phyloP scores from a whole-genome alignment of 768 basidiomycete species.

The Cystobasidium tubakii region DNA sequence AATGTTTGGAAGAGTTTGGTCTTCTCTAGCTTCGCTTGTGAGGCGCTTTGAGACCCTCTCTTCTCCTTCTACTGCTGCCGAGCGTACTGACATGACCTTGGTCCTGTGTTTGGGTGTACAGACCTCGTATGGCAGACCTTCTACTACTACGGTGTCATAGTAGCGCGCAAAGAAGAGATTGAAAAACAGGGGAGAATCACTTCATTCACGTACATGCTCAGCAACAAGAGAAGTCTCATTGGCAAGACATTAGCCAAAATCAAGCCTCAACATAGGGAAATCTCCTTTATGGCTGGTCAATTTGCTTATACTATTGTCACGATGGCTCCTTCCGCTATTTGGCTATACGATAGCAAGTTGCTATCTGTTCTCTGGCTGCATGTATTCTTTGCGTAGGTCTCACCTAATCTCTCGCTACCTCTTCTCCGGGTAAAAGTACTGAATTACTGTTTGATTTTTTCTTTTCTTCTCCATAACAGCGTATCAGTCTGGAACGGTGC shows the following conservation, averaged over 20 bases:
- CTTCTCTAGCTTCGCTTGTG: conserved; percentile 76
- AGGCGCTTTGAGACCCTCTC: conserved; percentile 32
- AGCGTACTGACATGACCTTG: background rate
- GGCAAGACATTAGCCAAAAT: conserved; percentile 64
- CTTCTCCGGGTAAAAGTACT: no score
- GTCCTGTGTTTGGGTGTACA: conserved; percentile 47
- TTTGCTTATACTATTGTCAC: conserved; percentile 52
- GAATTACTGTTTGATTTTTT: no score
- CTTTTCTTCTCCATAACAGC: background rate
- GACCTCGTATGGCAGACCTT: conserved; percentile 86
- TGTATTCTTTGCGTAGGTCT: background rate
- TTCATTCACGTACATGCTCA: conserved; percentile 78
- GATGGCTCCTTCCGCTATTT: conserved; percentile 34
- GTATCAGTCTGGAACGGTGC: conserved; percentile 40
- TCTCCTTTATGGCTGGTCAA: conserved; percentile 77
- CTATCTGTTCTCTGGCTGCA: conserved; percentile 20
- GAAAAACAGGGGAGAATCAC: conserved; percentile 85
- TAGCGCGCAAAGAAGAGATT: conserved; percentile 82
- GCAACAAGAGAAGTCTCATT: conserved; percentile 77
- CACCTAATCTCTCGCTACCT: no score
- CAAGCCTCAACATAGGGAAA: conserved; percentile 60
- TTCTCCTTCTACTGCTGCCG: background rate
- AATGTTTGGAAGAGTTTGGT: conserved; percentile 67
- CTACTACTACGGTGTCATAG: conserved; percentile 92
- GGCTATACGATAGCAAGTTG: conserved; percentile 44